Conservation (phyloP, 1,284 basidiomycete species). For the Melampsora larici-populina region DNA sequence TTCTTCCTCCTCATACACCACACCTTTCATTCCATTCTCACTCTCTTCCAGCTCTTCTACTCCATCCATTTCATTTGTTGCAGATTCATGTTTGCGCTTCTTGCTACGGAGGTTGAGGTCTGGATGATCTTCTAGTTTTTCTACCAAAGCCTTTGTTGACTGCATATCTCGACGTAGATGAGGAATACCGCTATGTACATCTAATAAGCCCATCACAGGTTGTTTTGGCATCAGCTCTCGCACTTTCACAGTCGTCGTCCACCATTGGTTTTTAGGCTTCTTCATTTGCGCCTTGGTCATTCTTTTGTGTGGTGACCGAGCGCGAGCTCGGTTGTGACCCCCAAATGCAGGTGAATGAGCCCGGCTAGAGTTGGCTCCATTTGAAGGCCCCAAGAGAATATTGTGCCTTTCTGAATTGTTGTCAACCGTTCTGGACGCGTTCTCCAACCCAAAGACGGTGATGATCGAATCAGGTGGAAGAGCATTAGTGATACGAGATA, state of each 20-base stretch:
- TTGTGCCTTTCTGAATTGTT: background rate
- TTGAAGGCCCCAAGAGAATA: background rate
- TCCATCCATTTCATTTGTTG: background rate
- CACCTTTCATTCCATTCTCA: background rate
- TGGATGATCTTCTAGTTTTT: conserved; percentile 11
- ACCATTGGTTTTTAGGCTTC: conserved; percentile 44
- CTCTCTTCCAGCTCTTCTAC: background rate
- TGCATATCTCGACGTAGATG: conserved; percentile 35
- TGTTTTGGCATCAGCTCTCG: conserved; percentile 12
- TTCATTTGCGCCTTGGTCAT: conserved; percentile 30
- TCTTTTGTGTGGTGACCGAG: conserved; percentile 47
- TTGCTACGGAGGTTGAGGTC: conserved; percentile 2
- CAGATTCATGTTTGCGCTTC: conserved; percentile 8
- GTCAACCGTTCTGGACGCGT: conserved; percentile 3
- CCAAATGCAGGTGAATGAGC: conserved; percentile 45
- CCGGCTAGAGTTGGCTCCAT: background rate
- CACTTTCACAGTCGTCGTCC: conserved; percentile 25
- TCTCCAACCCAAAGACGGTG: conserved; percentile 27
- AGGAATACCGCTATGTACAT: conserved; percentile 32
- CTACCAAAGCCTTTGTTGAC: conserved; percentile 24
- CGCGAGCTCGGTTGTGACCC: conserved; percentile 49
- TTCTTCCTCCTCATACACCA: background rate
- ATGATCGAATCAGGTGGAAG: conserved; percentile 37
- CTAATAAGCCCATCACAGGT: conserved; percentile 31
- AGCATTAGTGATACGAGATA: conserved; percentile 33